phyloP scores from a whole-genome alignment of 108 stramenopile genomes.

The Nitzschia sp. region DNA sequence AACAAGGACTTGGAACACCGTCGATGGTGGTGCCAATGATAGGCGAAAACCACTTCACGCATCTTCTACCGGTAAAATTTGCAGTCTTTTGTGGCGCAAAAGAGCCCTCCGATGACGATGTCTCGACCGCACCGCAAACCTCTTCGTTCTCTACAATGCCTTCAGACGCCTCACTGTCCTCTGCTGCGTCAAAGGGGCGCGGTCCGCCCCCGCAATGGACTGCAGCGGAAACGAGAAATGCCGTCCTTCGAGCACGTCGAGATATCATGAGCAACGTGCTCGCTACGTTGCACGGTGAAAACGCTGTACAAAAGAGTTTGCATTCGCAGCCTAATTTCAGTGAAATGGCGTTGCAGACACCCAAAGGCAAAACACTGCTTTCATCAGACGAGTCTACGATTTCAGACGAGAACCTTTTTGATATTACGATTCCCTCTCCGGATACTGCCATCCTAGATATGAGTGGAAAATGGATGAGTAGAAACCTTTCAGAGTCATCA shows the following conservation, averaged over 20 bases:
- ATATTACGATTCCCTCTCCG: not conserved
- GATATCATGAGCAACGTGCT: not conserved
- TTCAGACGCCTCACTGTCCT: not conserved
- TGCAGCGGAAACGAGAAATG: not conserved
- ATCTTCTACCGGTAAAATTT: not conserved
- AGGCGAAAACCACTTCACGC: not conserved
- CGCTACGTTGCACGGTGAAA: not conserved
- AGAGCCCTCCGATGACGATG: not conserved
- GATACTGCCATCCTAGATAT: slow-evolving; percentile 2
- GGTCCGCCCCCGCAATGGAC: slow-evolving; percentile 4
- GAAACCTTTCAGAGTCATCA: not conserved
- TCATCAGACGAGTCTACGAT: not conserved
- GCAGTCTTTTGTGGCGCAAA: not conserved
- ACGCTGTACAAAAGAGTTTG: not conserved
- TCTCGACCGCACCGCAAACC: not conserved
- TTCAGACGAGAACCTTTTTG: not conserved
- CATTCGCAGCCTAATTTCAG: not conserved
- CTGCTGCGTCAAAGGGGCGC: not conserved
- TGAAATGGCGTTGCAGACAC: not conserved
- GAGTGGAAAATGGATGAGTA: not conserved
- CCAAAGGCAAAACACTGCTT: not conserved
- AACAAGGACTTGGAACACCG: not conserved
- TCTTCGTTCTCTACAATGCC: not conserved
- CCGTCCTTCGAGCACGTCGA: not conserved
- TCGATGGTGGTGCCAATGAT: not conserved